Base-by-base conservation (phyloP, 2,329 filamentous ascomycete species). In the Cladophialophora carrionii region DNA sequence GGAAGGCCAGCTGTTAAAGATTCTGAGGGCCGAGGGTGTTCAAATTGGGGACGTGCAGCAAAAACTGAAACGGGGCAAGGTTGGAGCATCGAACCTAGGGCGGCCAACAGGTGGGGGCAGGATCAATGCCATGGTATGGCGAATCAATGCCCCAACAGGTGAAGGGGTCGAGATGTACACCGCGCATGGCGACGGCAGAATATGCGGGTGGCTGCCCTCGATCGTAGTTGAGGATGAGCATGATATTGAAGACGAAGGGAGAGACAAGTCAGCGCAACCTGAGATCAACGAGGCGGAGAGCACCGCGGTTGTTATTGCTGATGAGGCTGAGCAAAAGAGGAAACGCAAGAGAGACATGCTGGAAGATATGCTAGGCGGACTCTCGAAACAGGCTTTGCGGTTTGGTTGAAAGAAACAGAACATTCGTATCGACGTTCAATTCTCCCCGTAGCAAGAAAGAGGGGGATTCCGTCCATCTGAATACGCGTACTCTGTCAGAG, bases 171-270 rank as follows among this genome's bases (percentile, higher is more conserved):
- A 89, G 70, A 84, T 97, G 63, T 96, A 92, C 77, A 95, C 91
- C 60, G 89, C 88, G 1, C 92, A 96, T 72, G 83, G 88, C 2
- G 92, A 97, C 74, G 94, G 94, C 0, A 89, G 88, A 59, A 94
- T 98, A 63, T 84, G 89, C 52, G 85, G 86, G 3, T 97, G 94
- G 92, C 83, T 84, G 71, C 64, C 66, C 9, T 32, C 49, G 3
- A 24, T 32, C n/a, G 85, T 84, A 4, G 79, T 78, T 37, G 77
- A 85, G 7, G 34, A 46, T 3, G 54, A 24, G 7, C 17, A 76
- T 12, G 79, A 81, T 61, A 76, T 74, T 65, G 81, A 83, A 12
- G 51, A 52, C 14, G 24, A 57, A 22, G 20, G 14, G n/a, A 32
- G 4, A 26, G 22, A n/a, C 8, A n/a, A 31, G 46, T 12, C 22